Conservation (phyloP, 2,329 filamentous ascomycete species). For the Sporothrix brunneoviolacea region DNA sequence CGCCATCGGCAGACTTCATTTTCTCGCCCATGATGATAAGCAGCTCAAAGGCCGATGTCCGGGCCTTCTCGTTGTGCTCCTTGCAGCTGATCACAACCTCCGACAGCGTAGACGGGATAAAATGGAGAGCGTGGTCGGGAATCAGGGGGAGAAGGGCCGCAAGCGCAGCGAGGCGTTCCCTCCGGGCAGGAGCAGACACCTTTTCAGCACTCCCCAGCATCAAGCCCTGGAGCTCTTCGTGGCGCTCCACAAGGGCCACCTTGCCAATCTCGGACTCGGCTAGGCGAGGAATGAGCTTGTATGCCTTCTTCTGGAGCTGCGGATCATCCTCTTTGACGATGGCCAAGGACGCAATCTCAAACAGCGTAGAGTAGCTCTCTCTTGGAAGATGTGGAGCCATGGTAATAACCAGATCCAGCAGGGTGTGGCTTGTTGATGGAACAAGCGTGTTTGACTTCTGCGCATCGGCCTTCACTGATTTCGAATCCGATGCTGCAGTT, state of each 20-base stretch:
- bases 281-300: conserved; percentile 91
- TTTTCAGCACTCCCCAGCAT: conserved; percentile 75
- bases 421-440: conserved; percentile 86
- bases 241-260: conserved; percentile 68
- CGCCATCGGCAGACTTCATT: conserved; percentile 60
- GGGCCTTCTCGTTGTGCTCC: conserved; percentile 92
- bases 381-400: conserved; percentile 90
- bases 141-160: conserved; percentile 73
- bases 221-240: conserved; percentile 71
- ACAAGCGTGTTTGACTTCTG: conserved; percentile 44
- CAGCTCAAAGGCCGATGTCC: conserved; percentile 82
- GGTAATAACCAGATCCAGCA: conserved; percentile 95
- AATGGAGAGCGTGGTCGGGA: conserved; percentile 73
- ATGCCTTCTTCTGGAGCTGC: conserved; percentile 97
- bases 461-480: conserved; percentile 36
- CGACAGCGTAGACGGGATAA: conserved; percentile 83
- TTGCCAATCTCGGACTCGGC: conserved; percentile 73
- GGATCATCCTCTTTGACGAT: conserved; percentile 77
- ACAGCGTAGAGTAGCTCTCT: conserved; percentile 76
- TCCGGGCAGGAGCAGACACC: conserved; percentile 75
- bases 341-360: conserved; percentile 77
- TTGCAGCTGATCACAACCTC: conserved; percentile 97
- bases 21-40: conserved; percentile 82
- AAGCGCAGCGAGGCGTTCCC: conserved; percentile 80
- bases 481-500: conserved; percentile 26